phyloP scores from a whole-genome alignment of 352 stramenopile genomes.

The Hyaloperonospora brassicae region DNA sequence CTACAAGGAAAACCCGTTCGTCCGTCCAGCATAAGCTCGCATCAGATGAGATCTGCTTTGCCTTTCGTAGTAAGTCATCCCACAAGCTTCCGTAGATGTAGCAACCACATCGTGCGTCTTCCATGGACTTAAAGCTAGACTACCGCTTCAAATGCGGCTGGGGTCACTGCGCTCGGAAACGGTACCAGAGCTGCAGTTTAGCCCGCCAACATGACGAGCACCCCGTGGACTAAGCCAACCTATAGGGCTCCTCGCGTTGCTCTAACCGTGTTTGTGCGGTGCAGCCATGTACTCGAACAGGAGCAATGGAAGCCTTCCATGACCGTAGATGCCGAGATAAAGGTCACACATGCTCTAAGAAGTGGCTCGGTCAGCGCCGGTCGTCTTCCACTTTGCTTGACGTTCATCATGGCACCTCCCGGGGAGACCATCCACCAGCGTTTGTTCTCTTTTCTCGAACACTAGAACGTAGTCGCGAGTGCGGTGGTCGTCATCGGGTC shows the following conservation, averaged over 20 bases:
- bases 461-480: constrained; percentile 87
- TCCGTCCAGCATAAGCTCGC: no score
- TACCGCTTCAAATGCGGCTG: no score
- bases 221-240: constrained; percentile 25
- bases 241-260: constrained; percentile 20
- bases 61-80: no score
- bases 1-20: no score
- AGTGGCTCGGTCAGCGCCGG: constrained; percentile 57
- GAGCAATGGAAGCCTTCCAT: constrained; percentile 56
- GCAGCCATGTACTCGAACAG: constrained; percentile 75
- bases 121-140: no score
- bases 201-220: constrained; percentile 11
- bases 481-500: constrained; percentile 89
- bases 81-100: no score
- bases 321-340: constrained; percentile 62
- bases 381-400: constrained; percentile 63
- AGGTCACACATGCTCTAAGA: constrained; percentile 64
- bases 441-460: constrained; percentile 92
- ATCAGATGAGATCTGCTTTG: no score
- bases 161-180: no score
- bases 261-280: constrained; percentile 44
- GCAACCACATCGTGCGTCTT: no score
- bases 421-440: constrained; percentile 45
- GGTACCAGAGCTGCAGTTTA: constrained; percentile 46
- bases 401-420: constrained; percentile 56